phyloP scores from a whole-genome alignment of 2,329 filamentous ascomycete genomes.

The Colletotrichum cuscutae region DNA sequence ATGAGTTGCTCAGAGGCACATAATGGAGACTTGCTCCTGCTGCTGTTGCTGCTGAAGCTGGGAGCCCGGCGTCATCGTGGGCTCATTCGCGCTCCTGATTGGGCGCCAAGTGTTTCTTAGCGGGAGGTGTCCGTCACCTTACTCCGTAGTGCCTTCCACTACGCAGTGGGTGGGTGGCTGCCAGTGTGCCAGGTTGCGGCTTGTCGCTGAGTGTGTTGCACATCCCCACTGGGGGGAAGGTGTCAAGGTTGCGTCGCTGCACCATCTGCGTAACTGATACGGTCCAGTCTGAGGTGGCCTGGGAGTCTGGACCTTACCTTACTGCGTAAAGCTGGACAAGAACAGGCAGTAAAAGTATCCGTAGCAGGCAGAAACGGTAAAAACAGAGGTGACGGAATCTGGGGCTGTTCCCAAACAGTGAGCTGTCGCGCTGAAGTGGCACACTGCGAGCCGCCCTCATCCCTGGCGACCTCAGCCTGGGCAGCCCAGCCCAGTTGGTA shows the following conservation, averaged over 20 bases:
- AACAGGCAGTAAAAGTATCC: background rate
- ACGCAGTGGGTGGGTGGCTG: background rate
- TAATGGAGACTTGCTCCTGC: background rate
- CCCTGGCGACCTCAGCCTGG: constrained; percentile 21
- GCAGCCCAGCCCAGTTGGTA: background rate
- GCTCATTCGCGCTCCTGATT: constrained; percentile 2
- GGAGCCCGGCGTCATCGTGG: constrained; percentile 24
- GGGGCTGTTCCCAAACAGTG: background rate
- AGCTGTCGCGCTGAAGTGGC: constrained; percentile 21
- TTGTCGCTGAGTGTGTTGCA: background rate
- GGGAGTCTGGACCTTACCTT: background rate
- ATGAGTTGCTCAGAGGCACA: constrained; percentile 10
- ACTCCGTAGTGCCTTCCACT: background rate
- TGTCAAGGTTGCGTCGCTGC: background rate
- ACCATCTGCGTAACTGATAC: constrained; percentile 16
- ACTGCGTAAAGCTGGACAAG: background rate
- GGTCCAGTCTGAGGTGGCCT: constrained; percentile 12
- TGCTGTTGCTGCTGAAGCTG: background rate
- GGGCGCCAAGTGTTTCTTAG: background rate
- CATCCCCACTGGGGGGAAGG: background rate
- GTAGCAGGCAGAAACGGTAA: background rate
- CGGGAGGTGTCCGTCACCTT: background rate
- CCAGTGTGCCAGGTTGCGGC: background rate
- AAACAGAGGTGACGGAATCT: constrained; percentile 13
- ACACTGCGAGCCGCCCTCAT: constrained; percentile 18